Evolutionary conservation across 345 rosid species (phyloP).

Genomic region (Gossypium rotundifolium): DNA sequence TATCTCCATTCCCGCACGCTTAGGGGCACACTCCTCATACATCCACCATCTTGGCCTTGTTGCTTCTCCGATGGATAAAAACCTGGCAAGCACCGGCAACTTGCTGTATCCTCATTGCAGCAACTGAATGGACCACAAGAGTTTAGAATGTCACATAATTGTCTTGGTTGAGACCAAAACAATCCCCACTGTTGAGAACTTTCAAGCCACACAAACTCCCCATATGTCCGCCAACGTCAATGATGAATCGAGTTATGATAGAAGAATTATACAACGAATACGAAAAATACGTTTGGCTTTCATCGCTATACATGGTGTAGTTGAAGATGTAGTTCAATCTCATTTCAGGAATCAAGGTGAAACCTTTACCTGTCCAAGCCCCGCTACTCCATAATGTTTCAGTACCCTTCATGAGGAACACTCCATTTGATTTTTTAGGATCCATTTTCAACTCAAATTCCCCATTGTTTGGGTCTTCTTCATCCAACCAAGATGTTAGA

Average conservation of each 20-base stretch:
- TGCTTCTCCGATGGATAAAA: slow-evolving; percentile 22
- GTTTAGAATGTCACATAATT: background rate
- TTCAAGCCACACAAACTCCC: background rate
- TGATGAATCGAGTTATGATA: background rate
- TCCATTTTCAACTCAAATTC: slow-evolving; percentile 23
- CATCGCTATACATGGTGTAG: slow-evolving; percentile 22
- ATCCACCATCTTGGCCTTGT: slow-evolving; percentile 33
- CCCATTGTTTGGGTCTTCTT: slow-evolving; percentile 28
- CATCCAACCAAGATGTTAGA: slow-evolving; percentile 31
- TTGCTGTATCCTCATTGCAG: slow-evolving; percentile 21
- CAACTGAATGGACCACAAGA: slow-evolving; percentile 15
- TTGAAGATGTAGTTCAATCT: slow-evolving; percentile 7
- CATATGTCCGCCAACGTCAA: background rate
- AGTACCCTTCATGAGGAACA: slow-evolving; percentile 18
- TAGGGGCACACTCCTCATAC: slow-evolving; percentile 23
- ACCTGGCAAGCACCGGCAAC: slow-evolving; percentile 34
- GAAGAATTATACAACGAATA: slow-evolving; percentile 13
- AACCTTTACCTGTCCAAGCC: slow-evolving; percentile 38
- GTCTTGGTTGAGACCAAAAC: slow-evolving; percentile 12
- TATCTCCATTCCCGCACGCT: slow-evolving; percentile 22
- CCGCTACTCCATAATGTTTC: slow-evolving; percentile 21
- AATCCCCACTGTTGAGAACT: background rate
- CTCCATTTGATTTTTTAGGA: slow-evolving; percentile 26
- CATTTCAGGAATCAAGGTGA: slow-evolving; percentile 17
- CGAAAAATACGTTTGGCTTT: slow-evolving; percentile 23